Percentiles rank a stretch among this genome's conserved stretches.
These are phyloP conservation scores for Paramecium tetraurelia DNA, from an alignment of 73 alveolate genomes.

Conservation along the genomic window DNA sequence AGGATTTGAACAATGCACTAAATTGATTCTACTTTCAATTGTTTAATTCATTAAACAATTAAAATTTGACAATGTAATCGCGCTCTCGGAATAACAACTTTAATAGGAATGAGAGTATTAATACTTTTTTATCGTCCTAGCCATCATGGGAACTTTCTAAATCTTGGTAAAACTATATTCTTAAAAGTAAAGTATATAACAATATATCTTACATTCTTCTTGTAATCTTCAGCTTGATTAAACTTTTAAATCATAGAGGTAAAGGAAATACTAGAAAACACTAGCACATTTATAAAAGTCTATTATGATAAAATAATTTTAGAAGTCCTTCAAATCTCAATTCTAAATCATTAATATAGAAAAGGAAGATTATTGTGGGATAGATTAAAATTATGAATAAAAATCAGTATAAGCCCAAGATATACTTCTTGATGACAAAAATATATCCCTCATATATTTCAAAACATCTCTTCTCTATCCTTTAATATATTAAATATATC, in stretches of 20 bases:
- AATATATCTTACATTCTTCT: background rate
- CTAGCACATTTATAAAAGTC: background rate
- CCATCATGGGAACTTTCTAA: background rate
- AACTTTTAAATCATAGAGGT: too few relatives aligned
- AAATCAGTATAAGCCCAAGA: background rate
- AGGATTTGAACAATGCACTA: background rate
- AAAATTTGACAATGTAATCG: background rate
- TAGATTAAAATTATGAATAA: background rate
- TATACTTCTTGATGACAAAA: background rate
- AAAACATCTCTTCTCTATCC: background rate
- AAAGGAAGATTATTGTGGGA: background rate
- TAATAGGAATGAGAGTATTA: background rate
- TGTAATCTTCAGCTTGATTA: too few relatives aligned
- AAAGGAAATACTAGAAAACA: background rate
- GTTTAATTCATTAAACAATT: background rate
- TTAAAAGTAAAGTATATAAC: background rate
- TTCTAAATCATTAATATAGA: background rate
- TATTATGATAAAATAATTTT: background rate
- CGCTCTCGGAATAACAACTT: background rate
- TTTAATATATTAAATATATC: background rate
- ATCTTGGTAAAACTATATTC: background rate
- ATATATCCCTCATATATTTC: background rate
- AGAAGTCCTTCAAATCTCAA: background rate
- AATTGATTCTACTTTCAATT: background rate
- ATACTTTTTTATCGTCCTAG: background rate